phyloP scores from a whole-genome alignment of 768 basidiomycete genomes.

The Asterophora parasitica region DNA sequence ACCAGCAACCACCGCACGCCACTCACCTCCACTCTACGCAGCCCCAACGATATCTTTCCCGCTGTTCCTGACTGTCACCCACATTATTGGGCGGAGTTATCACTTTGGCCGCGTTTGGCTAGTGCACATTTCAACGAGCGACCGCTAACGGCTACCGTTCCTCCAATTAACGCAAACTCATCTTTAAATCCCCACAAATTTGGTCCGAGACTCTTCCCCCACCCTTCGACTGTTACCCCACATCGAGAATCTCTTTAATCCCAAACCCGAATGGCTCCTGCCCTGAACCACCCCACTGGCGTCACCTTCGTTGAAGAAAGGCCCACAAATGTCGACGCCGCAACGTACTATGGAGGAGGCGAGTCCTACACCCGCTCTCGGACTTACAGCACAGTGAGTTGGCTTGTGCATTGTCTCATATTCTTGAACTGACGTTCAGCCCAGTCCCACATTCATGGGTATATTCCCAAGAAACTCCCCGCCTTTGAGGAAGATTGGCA shows the following conservation, averaged over 20 bases:
- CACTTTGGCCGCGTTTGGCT: constrained; percentile 15
- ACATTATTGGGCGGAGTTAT: constrained; percentile 11
- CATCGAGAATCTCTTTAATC: constrained; percentile 1
- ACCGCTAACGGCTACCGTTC: constrained; percentile 2
- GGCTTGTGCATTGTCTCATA: constrained; percentile 2
- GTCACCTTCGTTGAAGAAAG: constrained; percentile 66
- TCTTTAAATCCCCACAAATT: constrained; percentile 6
- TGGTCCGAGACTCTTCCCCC: constrained; percentile 1
- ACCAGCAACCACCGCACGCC: background rate
- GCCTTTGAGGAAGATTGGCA: constrained; percentile 78
- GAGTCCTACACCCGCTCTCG: constrained; percentile 78
- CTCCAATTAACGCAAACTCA: constrained; percentile 2
- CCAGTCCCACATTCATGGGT: constrained; percentile 69
- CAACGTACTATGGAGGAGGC: constrained; percentile 77
- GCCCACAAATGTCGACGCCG: constrained; percentile 60
- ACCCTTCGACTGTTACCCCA: constrained; percentile 1
- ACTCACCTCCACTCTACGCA: background rate
- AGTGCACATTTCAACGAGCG: background rate
- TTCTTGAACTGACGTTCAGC: constrained; percentile 8
- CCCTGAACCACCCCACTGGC: constrained; percentile 57
- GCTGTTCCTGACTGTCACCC: background rate
- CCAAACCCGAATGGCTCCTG: constrained; percentile 47
- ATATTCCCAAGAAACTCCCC: constrained; percentile 65
- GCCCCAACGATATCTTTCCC: background rate
- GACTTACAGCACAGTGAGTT: constrained; percentile 81